Percentiles rank a stretch among this genome's conserved stretches.
phyloP scores from a whole-genome alignment of 305 asterid species.

The Petunia hybrid region DNA sequence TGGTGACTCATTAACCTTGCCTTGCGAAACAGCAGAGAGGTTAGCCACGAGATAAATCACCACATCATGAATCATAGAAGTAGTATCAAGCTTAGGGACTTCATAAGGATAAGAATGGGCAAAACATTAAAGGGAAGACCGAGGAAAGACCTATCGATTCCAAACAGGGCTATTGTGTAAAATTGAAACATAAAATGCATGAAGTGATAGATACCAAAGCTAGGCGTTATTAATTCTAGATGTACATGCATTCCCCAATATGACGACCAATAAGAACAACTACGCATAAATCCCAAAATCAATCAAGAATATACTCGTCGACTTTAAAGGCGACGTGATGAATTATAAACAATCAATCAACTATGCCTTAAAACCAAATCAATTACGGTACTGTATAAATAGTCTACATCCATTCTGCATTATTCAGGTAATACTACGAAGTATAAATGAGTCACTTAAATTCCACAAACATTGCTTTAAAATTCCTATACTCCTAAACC shows the following conservation, averaged over 20 bases:
- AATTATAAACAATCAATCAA: not conserved
- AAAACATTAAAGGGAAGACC: constrained; percentile 8
- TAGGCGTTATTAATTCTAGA: not conserved
- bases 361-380: not conserved
- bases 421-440: not conserved
- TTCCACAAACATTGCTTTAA: too few relatives aligned
- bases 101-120: not conserved
- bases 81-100: not conserved
- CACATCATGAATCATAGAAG: not conserved
- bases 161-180: not conserved
- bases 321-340: not conserved
- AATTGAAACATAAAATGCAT: not conserved
- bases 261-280: constrained; percentile 9
- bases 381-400: not conserved
- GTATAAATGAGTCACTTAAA: not conserved
- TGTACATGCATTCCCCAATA: constrained; percentile 1
- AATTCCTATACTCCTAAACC: too few relatives aligned
- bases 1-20: constrained; percentile 23
- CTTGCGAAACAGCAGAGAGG: constrained; percentile 13
- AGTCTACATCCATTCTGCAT: not conserved
- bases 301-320: not conserved
- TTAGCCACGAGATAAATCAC: constrained; percentile 27
- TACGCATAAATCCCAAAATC: not conserved
- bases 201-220: not conserved
- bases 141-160: not conserved